Conservation (phyloP, 768 basidiomycete genomes). For the Tubosaeta brunneosetosa region DNA sequence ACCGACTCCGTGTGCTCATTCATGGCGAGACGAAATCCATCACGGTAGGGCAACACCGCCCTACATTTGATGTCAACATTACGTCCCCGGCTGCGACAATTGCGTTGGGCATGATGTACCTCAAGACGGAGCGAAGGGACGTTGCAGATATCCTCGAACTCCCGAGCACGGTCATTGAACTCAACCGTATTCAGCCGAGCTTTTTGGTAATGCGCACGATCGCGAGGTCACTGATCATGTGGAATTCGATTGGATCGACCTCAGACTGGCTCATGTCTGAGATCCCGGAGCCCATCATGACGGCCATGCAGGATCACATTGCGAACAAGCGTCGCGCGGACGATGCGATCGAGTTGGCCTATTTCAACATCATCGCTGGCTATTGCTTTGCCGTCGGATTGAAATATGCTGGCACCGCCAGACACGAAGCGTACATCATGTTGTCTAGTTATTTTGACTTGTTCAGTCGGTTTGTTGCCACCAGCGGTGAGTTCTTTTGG, state of each 20-base stretch:
- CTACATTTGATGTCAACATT: conserved; percentile 76
- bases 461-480: conserved; percentile 66
- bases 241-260: conserved; percentile 70
- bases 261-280: conserved; percentile 68
- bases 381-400: conserved; percentile 89
- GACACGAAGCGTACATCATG: conserved; percentile 81
- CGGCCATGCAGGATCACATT: conserved; percentile 51
- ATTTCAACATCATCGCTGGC: conserved; percentile 87
- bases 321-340: conserved; percentile 47
- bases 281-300: conserved; percentile 62
- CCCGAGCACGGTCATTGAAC: conserved; percentile 71
- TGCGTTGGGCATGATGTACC: conserved; percentile 89
- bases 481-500: conserved; percentile 48
- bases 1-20: conserved; percentile 67
- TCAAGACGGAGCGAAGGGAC: conserved; percentile 78
- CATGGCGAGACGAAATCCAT: conserved; percentile 60
- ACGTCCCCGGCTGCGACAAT: conserved; percentile 91
- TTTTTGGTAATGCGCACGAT: conserved; percentile 81
- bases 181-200: conserved; percentile 85
- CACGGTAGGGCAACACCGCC: conserved; percentile 33
- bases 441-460: conserved; percentile 79
- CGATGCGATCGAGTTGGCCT: conserved; percentile 80
- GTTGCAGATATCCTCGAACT: conserved; percentile 82
- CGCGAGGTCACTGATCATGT: conserved; percentile 77
- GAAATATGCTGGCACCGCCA: conserved; percentile 92